Evolutionary conservation across 1,284 basidiomycete species (phyloP).

Genomic region (Malassezia equina): DNA sequence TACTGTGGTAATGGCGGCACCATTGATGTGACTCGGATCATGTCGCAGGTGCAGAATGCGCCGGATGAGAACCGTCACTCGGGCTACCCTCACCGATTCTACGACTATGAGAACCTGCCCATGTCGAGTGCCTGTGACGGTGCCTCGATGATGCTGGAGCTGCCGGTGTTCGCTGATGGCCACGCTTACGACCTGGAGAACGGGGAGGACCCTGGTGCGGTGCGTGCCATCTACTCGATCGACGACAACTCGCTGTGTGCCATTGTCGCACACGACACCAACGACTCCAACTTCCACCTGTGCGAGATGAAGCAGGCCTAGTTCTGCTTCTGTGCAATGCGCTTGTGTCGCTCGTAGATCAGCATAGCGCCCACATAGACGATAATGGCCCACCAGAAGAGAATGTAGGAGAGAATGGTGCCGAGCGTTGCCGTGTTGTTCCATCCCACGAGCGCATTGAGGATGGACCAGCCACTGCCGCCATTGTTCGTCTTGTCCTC

Average conservation of each 20-base stretch:
- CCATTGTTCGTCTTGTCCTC: slow-evolving; percentile 51
- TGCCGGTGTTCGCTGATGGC: slow-evolving; percentile 12
- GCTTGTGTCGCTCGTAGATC: slow-evolving; percentile 61
- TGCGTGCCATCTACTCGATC: slow-evolving; percentile 7
- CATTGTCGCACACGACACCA: slow-evolving; percentile 9
- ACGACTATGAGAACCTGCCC: slow-evolving; percentile 7
- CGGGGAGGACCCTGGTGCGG: slow-evolving; percentile 11
- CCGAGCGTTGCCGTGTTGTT: slow-evolving; percentile 41
- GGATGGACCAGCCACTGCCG: slow-evolving; percentile 36
- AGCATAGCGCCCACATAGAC: not conserved
- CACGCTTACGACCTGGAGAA: slow-evolving; percentile 9
- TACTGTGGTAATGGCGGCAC: slow-evolving; percentile 9
- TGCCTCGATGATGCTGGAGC: slow-evolving; percentile 12
- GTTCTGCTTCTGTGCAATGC: slow-evolving; percentile 48
- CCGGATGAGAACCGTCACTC: not conserved
- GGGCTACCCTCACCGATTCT: slow-evolving; percentile 10
- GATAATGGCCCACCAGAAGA: slow-evolving; percentile 35
- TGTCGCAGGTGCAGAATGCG: slow-evolving; percentile 1
- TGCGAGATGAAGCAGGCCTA: not conserved
- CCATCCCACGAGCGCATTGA: slow-evolving; percentile 43
- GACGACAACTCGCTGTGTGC: slow-evolving; percentile 10
- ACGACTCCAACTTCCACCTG: slow-evolving; percentile 10
- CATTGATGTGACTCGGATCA: not conserved
- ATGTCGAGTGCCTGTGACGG: slow-evolving; percentile 1
- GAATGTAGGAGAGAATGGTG: slow-evolving; percentile 28